phyloP scores from a whole-genome alignment of 1,284 basidiomycete species.

The Erythrobasidium hasegawianum region DNA sequence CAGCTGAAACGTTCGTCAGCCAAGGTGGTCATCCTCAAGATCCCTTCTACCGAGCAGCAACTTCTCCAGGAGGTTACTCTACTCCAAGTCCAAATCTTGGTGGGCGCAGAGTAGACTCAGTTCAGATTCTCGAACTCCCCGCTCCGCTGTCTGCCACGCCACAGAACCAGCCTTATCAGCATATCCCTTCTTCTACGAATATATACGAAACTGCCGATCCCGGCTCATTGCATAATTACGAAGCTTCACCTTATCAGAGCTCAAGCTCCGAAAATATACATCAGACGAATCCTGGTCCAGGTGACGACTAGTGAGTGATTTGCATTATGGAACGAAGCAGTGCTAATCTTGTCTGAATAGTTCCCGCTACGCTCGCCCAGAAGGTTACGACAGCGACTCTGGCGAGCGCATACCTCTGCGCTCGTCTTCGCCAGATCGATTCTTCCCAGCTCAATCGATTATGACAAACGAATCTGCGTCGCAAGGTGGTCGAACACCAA shows the following conservation, averaged over 20 bases:
- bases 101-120: conserved; percentile 20
- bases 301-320: conserved; percentile 32
- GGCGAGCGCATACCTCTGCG: conserved; percentile 28
- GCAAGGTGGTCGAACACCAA: background rate
- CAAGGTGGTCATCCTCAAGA: conserved; percentile 18
- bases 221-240: conserved; percentile 25
- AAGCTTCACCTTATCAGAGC: conserved; percentile 33
- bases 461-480: background rate
- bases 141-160: conserved; percentile 30
- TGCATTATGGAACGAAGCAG: no score
- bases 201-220: conserved; percentile 29
- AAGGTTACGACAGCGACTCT: conserved; percentile 29
- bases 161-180: conserved; percentile 28
- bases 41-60: conserved; percentile 17
- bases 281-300: conserved; percentile 5
- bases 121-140: conserved; percentile 28
- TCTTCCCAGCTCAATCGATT: background rate
- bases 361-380: conserved; percentile 16
- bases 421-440: conserved; percentile 9
- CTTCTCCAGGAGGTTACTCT: conserved; percentile 20
- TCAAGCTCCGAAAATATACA: conserved; percentile 32
- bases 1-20: conserved; percentile 22
- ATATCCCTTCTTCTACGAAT: conserved; percentile 24
- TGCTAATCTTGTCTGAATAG: no score
- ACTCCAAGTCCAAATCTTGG: conserved; percentile 12